These are phyloP conservation scores for Phlebiopsis flavidoalba DNA, from an alignment of 768 basidiomycete genomes.

Conservation along the genomic window DNA sequence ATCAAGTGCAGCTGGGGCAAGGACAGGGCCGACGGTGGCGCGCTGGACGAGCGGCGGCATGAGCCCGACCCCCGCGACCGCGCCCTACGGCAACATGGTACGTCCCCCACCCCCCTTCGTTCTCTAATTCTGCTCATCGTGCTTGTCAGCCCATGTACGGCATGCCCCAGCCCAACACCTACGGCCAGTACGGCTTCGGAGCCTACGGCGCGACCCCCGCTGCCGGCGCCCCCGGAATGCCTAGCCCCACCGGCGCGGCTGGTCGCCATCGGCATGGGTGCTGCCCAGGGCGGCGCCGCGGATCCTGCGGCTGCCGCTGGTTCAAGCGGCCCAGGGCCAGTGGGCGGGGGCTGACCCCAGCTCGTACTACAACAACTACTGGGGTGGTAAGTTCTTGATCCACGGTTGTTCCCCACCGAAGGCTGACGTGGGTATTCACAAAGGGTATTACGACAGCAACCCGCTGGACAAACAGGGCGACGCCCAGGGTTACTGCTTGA, in stretches of 20 bases:
- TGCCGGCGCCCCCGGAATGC: slow-evolving; percentile 37
- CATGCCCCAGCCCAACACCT: slow-evolving; percentile 77
- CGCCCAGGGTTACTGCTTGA: slow-evolving; percentile 26
- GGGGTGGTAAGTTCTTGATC: slow-evolving; percentile 60
- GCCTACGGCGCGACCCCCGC: slow-evolving; percentile 51
- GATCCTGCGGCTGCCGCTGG: slow-evolving; percentile 42
- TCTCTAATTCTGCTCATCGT: slow-evolving; percentile 2
- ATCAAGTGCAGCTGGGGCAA: slow-evolving; percentile 99
- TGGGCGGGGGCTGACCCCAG: slow-evolving; percentile 74
- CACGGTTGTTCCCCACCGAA: background rate
- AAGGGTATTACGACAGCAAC: slow-evolving; percentile 85
- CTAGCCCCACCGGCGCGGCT: slow-evolving; percentile 53
- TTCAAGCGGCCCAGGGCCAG: slow-evolving; percentile 63
- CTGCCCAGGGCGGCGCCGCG: slow-evolving; percentile 52
- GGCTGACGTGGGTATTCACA: background rate
- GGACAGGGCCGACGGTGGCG: slow-evolving; percentile 75
- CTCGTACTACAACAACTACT: slow-evolving; percentile 77
- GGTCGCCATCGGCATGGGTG: slow-evolving; percentile 48
- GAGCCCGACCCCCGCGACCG: slow-evolving; percentile 52
- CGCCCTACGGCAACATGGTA: slow-evolving; percentile 82
- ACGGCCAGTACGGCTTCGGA: slow-evolving; percentile 76
- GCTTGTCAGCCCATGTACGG: slow-evolving; percentile 75
- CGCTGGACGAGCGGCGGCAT: slow-evolving; percentile 37
- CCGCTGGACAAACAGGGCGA: slow-evolving; percentile 53
- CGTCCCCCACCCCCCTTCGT: slow-evolving; percentile 19